Base-by-base conservation (phyloP, 1,139 yeast species). In the Blastobotrys capitulatus region DNA sequence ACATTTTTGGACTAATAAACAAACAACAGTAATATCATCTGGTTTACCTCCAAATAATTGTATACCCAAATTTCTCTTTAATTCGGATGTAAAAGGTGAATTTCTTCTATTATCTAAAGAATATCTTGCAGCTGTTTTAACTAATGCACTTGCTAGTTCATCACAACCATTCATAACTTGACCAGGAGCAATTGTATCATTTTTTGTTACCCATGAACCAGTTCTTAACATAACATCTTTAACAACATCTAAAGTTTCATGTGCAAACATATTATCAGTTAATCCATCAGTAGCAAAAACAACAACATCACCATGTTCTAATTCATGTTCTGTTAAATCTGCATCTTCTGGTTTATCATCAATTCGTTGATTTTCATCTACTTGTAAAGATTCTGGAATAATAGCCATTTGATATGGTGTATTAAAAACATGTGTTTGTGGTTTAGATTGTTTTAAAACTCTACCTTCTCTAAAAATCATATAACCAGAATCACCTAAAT, bases 401-500 rank as follows among this genome's bases (percentile, higher is more conserved):
- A 90, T 82, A 1, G 96, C 86, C 57, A 92, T 73, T 67, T 92
- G 98, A 62, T 76, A 88, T 1, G 97, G 97, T 1, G 96, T 89
- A 63, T 90, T 90, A 71, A 90, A 90, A 47, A 82, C 86, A 60
- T 88, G 92, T 1, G 90, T 82, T 70, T 89, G 97, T 56, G 86
- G 83, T 52, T 74, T 74, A 0, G 96, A 86, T 61, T 85, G 84
- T 36, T 77, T 68, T 7, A 85, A 73, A 42, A 89, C 72, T 57
- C 78, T 72, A 57, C 77, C 79, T 50, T 80, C 73, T 55, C 96
- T 73, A 65, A 89, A 86, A 9, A 90, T 79, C 25, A 95, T 90
- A 67, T 89, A 87, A 83, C 97, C 94, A 2, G 97, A 89, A 65
- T 92, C 98, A 7, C 98, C 98, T 50, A 92, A 70, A 61, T 90